Base-by-base conservation (phyloP, 1,284 basidiomycete species). In the Malassezia vespertilionis region DNA sequence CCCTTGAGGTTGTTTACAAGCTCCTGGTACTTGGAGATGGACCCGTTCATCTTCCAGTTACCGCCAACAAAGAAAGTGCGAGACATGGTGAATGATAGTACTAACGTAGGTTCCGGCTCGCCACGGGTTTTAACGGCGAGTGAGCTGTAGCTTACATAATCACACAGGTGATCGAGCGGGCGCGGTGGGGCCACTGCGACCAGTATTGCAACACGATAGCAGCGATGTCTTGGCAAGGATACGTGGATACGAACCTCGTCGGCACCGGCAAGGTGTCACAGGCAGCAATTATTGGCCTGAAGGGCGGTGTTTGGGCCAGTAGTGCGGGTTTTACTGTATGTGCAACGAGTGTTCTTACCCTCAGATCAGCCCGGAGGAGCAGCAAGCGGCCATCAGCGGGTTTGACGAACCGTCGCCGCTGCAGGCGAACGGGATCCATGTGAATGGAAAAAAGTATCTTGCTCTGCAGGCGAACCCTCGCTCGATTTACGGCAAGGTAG, bases 251-350 rank as follows among this genome's bases (percentile, higher is more conserved):
- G 65, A 82, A 89, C 71, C 80, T 95, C 54, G 72, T 91, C 57
- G 84, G 80, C 23, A 83, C 76, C 48, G 82, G 81, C 61, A 85
- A 81, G 73, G 76, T 93, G 69, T 48, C 74, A 32, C 77, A 79
- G 63, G 88, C 86, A 32, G 87, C 87, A 33, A 93, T 95, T 72
- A 57, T 95, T 43, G 89, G 88, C 32, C 78, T 78, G 56, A 74
- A 80, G 61, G 87, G 88, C 40, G 88, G 90, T 52, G 77, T 90
- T 21, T 95, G 90, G 90, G 89, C 87, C 17, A 63, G 77, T 5
- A 80, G 80, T 12, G 11, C 77, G 8, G 83, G 81, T n/a, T 89
- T 83, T 73, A 77, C 70, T 24, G 87, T 91, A 71, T 40, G 61
- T 65, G 5, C 17, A 21, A 9, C 6, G 6, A 18, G 9, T n/a